These are phyloP conservation scores for Amanita jacksonii DNA, from an alignment of 768 basidiomycete species.

Conservation along the genomic window DNA sequence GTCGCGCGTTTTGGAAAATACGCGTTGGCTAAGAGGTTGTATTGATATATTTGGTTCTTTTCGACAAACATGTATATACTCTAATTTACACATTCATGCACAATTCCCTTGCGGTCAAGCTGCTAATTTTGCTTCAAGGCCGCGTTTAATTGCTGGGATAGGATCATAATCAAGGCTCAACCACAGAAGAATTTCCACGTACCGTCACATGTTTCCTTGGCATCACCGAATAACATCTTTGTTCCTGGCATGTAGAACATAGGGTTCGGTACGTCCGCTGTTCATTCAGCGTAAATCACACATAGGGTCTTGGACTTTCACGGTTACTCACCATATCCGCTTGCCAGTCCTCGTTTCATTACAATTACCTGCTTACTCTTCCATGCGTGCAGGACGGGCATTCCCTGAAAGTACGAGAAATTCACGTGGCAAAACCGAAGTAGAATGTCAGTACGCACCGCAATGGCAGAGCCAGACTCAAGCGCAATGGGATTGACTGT, in stretches of 20 bases:
- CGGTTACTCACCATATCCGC: constrained; percentile 64
- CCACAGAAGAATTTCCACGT: constrained; percentile 11
- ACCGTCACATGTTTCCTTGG: constrained; percentile 88
- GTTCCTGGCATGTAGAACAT: constrained; percentile 91
- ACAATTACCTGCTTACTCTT: constrained; percentile 89
- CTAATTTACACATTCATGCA: too few relatives aligned
- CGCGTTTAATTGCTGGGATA: constrained; percentile 49
- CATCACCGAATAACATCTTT: constrained; percentile 89
- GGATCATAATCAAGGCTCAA: constrained; percentile 2
- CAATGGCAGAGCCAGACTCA: constrained; percentile 79
- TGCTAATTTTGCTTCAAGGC: constrained; percentile 29
- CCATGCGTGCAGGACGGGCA: constrained; percentile 90
- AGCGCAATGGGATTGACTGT: constrained; percentile 88
- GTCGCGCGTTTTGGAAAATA: neutral
- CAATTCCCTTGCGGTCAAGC: too few relatives aligned
- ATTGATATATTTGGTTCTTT: constrained; percentile 8
- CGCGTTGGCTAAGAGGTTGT: neutral
- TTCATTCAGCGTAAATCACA: neutral
- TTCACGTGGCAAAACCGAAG: neutral
- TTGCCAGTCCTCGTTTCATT: constrained; percentile 87
- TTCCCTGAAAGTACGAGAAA: constrained; percentile 37
- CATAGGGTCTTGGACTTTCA: constrained; percentile 6
- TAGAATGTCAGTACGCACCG: constrained; percentile 26
- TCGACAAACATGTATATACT: too few relatives aligned
- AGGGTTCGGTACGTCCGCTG: constrained; percentile 87